Conservation (phyloP, 257 asterid genomes). For the Capsicum baccatum region DNA sequence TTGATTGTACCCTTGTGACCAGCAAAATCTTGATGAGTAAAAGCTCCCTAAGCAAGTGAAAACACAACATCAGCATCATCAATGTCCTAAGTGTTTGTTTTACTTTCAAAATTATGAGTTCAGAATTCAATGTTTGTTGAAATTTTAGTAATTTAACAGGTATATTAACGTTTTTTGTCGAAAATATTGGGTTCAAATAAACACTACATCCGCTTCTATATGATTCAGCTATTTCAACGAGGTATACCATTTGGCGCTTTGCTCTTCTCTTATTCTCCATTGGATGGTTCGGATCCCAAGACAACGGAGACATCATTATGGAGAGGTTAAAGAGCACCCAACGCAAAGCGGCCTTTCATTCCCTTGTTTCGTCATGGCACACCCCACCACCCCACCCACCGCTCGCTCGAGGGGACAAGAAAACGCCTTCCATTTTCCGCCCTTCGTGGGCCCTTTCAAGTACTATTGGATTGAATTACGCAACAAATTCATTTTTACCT, state of each 20-base stretch:
- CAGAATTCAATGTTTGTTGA: background rate
- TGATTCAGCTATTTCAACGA: background rate
- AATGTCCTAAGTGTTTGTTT: background rate
- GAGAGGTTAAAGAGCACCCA: background rate
- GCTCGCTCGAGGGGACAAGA: background rate
- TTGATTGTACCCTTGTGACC: constrained; percentile 87
- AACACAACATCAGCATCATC: background rate
- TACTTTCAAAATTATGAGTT: background rate
- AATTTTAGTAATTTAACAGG: background rate
- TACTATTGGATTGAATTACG: background rate
- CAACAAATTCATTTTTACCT: constrained; percentile 43
- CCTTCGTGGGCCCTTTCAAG: background rate
- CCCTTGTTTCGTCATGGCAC: background rate
- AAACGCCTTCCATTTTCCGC: background rate
- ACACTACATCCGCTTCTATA: background rate
- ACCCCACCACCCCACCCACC: background rate
- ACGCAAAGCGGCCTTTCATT: background rate
- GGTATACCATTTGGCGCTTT: background rate
- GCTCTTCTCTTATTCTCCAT: background rate
- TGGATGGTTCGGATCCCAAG: background rate
- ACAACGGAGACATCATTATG: background rate
- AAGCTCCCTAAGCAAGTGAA: constrained; percentile 62
- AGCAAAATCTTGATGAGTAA: constrained; percentile 90
- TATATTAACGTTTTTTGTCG: background rate
- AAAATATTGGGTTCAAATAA: background rate